These are phyloP conservation scores for Spathaspora girioi DNA, from an alignment of 805 yeast genomes.

Conservation along the genomic window DNA sequence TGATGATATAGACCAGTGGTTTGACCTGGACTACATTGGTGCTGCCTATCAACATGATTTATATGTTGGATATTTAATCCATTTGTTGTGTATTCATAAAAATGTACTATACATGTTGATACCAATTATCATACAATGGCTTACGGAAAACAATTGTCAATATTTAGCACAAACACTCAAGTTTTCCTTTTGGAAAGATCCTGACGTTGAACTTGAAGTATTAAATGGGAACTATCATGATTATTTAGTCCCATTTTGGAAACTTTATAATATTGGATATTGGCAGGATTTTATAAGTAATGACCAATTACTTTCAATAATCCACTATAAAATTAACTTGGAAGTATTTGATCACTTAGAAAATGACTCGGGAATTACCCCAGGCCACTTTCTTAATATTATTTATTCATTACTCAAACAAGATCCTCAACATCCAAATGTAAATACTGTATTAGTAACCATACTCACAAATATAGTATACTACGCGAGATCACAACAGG, in stretches of 20 bases:
- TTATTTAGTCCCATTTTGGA: conserved; percentile 20
- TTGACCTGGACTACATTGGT: conserved; percentile 25
- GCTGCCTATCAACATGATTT: conserved; percentile 19
- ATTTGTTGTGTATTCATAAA: conserved; percentile 34
- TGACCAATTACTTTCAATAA: not conserved
- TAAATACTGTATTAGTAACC: not conserved
- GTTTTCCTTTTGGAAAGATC: conserved; percentile 22
- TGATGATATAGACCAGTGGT: conserved; percentile 37
- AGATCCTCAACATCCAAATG: not conserved
- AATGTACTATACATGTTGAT: conserved; percentile 25
- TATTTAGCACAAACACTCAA: conserved; percentile 11
- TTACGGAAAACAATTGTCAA: conserved; percentile 15
- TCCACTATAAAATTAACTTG: not conserved
- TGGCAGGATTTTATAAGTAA: conserved; percentile 22
- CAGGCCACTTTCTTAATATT: not conserved
- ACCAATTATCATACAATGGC: conserved; percentile 37
- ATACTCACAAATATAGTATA: not conserved
- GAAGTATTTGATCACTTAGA: not conserved
- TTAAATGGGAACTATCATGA: conserved; percentile 11
- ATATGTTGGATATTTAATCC: conserved; percentile 31
- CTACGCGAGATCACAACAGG: not conserved
- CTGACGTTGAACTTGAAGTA: conserved; percentile 10
- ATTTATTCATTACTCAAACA: conserved; percentile 1
- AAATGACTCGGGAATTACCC: not conserved
- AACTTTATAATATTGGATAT: conserved; percentile 21